Conservation (phyloP, 192 early-diverging fungal species). For the Backusella psychrophila region DNA sequence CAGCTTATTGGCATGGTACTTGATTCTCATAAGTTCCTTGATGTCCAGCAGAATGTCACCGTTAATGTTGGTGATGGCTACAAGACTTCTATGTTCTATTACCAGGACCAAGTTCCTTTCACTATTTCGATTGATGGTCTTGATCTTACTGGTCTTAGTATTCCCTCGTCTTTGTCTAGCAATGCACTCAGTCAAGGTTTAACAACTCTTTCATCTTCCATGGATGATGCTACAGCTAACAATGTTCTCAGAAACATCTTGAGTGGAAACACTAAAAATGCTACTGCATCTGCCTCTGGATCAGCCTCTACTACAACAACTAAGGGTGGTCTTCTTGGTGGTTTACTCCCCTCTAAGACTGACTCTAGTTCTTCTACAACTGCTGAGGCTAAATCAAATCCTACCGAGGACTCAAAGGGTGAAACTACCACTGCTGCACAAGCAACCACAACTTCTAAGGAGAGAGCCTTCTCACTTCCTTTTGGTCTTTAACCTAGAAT, state of each 20-base stretch:
- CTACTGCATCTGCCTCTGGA: background rate
- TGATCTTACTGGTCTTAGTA: background rate
- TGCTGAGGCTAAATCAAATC: background rate
- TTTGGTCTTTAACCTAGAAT: background rate
- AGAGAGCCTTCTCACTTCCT: background rate
- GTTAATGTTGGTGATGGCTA: background rate
- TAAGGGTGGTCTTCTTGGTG: background rate
- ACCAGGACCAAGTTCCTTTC: constrained; percentile 5
- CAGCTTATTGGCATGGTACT: background rate
- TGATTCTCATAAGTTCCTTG: background rate
- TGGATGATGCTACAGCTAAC: background rate
- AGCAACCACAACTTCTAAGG: background rate
- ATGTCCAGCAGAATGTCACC: constrained; percentile 3
- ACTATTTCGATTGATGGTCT: constrained; percentile 4
- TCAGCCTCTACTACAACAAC: background rate
- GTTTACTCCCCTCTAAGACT: background rate
- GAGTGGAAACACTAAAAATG: background rate
- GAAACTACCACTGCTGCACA: background rate
- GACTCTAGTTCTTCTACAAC: background rate
- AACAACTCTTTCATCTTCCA: background rate
- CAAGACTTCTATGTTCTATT: background rate
- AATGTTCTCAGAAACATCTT: background rate
- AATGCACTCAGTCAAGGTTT: background rate
- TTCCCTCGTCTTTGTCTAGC: background rate
- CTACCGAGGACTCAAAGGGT: background rate